A percentile compares a stretch with the other conserved stretches of the same genome.
Conservation (phyloP, 768 basidiomycete genomes). For the Termitomyces sp. region DNA sequence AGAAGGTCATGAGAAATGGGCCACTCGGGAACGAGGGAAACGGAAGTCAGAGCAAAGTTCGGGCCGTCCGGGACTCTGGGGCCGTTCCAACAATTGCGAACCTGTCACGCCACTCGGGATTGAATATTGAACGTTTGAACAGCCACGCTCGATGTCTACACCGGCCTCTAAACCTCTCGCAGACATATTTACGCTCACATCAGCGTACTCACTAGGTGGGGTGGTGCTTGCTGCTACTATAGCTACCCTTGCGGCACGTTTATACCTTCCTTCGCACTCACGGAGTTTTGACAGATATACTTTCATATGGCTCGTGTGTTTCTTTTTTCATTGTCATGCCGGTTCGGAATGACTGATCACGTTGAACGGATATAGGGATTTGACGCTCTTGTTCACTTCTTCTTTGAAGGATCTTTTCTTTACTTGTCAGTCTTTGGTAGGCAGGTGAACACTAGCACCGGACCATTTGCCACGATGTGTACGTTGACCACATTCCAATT, state of each 20-base stretch:
- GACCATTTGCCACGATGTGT: conserved; percentile 75
- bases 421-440: conserved; percentile 73
- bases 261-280: conserved; percentile 59
- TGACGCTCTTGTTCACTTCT: conserved; percentile 76
- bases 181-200: conserved; percentile 51
- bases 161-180: conserved; percentile 2
- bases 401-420: conserved; percentile 76
- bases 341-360: neutral
- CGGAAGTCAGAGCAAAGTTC: no score
- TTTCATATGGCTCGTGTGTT: conserved; percentile 74
- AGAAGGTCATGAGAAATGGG: neutral
- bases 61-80: neutral
- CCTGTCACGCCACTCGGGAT: neutral
- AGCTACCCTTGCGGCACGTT: conserved; percentile 48
- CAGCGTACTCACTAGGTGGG: conserved; percentile 57
- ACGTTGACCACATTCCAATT: conserved; percentile 21
- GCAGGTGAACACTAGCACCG: conserved; percentile 62
- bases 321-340: neutral
- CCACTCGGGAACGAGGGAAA: neutral
- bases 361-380: conserved; percentile 46
- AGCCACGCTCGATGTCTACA: neutral
- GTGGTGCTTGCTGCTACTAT: conserved; percentile 46
- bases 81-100: neutral
- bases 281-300: conserved; percentile 61
- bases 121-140: no score